phyloP scores from a whole-genome alignment of 805 yeast species.

The Wickerhamomyces alni region DNA sequence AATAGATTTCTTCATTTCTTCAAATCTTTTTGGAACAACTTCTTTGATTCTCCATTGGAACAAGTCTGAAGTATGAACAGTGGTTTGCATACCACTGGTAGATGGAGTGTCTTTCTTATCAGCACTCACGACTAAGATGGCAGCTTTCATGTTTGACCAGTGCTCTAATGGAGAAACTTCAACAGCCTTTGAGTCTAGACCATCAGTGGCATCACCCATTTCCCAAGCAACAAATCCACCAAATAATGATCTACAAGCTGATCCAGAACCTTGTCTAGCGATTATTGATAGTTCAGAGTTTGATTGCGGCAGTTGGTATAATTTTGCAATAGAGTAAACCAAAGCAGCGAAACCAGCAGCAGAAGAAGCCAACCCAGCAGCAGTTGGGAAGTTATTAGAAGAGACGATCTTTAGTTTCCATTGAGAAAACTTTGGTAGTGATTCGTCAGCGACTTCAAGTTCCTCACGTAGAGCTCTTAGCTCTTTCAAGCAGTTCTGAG shows the following conservation, averaged over 20 bases:
- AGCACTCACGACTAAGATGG: conserved; percentile 87
- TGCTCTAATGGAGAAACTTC: conserved; percentile 78
- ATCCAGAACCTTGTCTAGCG: conserved; percentile 98
- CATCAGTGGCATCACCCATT: conserved; percentile 74
- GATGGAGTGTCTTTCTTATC: conserved; percentile 92
- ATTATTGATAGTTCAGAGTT: conserved; percentile 82
- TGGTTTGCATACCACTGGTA: conserved; percentile 94
- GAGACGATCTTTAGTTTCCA: conserved; percentile 77
- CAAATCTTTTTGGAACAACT: conserved; percentile 85
- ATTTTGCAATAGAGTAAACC: conserved; percentile 79
- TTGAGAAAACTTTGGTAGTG: conserved; percentile 54
- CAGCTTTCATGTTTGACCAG: conserved; percentile 94
- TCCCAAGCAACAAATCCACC: conserved; percentile 99
- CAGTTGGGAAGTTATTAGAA: conserved; percentile 97
- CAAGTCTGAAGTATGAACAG: conserved; percentile 84
- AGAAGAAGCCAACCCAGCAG: conserved; percentile 96
- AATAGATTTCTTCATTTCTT: conserved; percentile 76
- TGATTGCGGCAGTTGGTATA: conserved; percentile 81
- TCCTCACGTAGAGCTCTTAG: conserved; percentile 60
- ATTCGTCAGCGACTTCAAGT: conserved; percentile 47
- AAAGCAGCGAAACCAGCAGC: conserved; percentile 99
- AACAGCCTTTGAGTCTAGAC: conserved; percentile 92
- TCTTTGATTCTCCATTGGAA: conserved; percentile 71
- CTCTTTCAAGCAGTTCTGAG: conserved; percentile 71
- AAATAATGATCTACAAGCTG: conserved; percentile 94